phyloP scores from a whole-genome alignment of 768 basidiomycete genomes.

The Gyrodon lividus region DNA sequence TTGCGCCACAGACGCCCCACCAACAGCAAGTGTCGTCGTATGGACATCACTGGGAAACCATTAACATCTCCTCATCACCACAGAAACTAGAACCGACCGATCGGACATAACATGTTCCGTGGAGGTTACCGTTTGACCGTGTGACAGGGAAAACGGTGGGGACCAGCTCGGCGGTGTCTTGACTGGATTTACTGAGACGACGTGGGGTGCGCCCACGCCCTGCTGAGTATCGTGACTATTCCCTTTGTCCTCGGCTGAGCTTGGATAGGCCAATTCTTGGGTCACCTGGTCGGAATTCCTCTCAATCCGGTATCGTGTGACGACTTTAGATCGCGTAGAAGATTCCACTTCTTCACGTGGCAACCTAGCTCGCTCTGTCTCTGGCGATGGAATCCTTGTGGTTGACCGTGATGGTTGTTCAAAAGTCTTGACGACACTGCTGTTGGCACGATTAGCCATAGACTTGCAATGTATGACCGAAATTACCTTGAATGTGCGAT shows the following conservation, averaged over 20 bases:
- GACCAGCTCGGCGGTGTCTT: not conserved
- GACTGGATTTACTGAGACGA: not conserved
- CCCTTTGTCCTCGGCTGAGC: slow-evolving; percentile 9
- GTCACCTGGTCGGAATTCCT: not conserved
- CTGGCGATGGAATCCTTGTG: not conserved
- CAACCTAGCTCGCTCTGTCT: not conserved
- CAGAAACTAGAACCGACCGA: slow-evolving; percentile 9
- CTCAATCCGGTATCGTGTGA: not conserved
- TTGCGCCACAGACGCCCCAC: not conserved
- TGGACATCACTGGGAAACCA: slow-evolving; percentile 2
- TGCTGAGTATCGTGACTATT: slow-evolving; percentile 8
- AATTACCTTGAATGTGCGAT: too few species aligned
- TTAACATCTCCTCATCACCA: slow-evolving; percentile 1
- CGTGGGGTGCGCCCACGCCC: not conserved
- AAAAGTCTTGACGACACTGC: too few species aligned
- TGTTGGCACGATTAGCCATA: too few species aligned
- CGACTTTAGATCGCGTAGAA: not conserved
- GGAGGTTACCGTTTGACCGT: not conserved
- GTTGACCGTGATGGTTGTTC: not conserved
- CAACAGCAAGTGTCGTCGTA: not conserved
- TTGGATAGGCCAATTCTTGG: not conserved
- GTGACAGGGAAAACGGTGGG: not conserved
- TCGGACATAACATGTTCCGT: not conserved
- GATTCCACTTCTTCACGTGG: not conserved
- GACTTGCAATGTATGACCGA: too few species aligned